phyloP scores from a whole-genome alignment of 441 rosid genomes.

The Eugenia klotzschiana region DNA sequence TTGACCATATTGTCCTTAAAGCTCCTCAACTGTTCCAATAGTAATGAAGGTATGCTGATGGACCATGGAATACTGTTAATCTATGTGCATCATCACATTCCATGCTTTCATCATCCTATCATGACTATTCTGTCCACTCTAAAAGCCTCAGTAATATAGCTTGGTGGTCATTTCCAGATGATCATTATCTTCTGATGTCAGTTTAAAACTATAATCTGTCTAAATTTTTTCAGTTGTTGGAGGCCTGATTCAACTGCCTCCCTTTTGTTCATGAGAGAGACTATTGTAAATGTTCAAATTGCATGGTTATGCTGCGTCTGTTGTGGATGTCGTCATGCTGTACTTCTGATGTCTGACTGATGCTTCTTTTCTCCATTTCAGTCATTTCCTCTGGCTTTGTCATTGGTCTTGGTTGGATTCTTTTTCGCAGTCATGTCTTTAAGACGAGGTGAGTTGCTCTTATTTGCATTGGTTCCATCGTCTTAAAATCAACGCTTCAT shows the following conservation, averaged over 20 bases:
- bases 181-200: not conserved
- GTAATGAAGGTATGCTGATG: not conserved
- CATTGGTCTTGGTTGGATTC: constrained; percentile 48
- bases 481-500: not conserved
- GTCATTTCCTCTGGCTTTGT: constrained; percentile 73
- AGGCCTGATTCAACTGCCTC: not conserved
- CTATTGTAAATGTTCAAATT: not conserved
- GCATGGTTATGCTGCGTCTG: not conserved
- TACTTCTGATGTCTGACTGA: not conserved
- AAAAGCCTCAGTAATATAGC: not conserved
- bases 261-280: not conserved
- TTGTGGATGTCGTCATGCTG: not conserved
- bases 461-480: not conserved
- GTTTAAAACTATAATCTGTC: not conserved
- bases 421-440: constrained; percentile 54
- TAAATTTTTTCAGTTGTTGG: not conserved
- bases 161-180: not conserved
- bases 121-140: not conserved
- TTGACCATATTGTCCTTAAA: not conserved
- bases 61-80: not conserved
- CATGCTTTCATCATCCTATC: not conserved
- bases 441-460: constrained; percentile 44
- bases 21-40: not conserved
- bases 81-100: not conserved
- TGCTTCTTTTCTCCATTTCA: constrained; percentile 18